phyloP scores from a whole-genome alignment of 2,329 filamentous ascomycete genomes.

The Davidsoniella australis region DNA sequence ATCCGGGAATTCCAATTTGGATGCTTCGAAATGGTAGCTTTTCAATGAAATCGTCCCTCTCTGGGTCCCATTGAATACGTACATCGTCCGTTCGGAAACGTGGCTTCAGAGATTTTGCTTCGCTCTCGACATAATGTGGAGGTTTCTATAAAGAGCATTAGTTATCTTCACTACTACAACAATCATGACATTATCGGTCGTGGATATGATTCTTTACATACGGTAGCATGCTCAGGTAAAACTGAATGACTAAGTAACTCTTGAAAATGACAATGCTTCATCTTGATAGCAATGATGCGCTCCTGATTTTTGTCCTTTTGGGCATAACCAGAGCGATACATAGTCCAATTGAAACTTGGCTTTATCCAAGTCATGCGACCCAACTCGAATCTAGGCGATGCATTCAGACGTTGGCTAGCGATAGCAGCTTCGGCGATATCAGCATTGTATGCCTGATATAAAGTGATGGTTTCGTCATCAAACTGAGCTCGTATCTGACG shows the following conservation, averaged over 20 bases:
- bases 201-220: neutral
- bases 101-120: no score
- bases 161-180: no score
- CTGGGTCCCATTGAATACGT: constrained; percentile 48
- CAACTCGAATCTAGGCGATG: constrained; percentile 34
- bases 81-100: constrained; percentile 19
- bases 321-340: constrained; percentile 44
- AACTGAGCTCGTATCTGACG: constrained; percentile 36
- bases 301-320: constrained; percentile 37
- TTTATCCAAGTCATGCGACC: constrained; percentile 49
- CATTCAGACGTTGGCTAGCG: constrained; percentile 30
- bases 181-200: neutral
- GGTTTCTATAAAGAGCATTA: no score
- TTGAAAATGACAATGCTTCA: constrained; percentile 33
- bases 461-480: constrained; percentile 34
- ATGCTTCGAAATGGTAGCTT: constrained; percentile 36
- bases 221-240: constrained; percentile 16
- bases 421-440: constrained; percentile 37
- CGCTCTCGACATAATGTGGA: no score
- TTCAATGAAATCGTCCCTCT: constrained; percentile 29
- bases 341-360: constrained; percentile 46
- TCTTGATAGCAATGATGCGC: constrained; percentile 38
- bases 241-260: constrained; percentile 25
- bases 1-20: constrained; percentile 40
- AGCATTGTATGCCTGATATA: constrained; percentile 43